These are phyloP conservation scores for Boletus patriciae DNA, from an alignment of 768 basidiomycete genomes.

Conservation along the genomic window DNA sequence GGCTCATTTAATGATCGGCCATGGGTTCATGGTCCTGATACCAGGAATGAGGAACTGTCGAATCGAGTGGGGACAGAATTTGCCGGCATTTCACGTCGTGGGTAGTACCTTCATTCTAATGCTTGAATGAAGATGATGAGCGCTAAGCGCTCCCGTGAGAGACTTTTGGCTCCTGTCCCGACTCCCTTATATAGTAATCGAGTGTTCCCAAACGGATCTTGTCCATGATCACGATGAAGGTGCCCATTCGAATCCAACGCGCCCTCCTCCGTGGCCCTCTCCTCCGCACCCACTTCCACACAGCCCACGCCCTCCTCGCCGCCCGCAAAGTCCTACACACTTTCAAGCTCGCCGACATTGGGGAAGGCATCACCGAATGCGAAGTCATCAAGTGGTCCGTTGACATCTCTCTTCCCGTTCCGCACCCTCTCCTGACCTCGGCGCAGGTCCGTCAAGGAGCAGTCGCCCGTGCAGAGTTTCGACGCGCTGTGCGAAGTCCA, in stretches of 20 bases:
- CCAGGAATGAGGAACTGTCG: no score
- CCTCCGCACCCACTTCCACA: constrained; percentile 40
- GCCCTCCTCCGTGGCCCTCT: constrained; percentile 27
- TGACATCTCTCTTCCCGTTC: not conserved
- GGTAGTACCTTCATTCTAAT: no score
- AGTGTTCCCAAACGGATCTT: constrained; percentile 1
- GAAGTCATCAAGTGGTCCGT: constrained; percentile 84
- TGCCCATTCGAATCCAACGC: constrained; percentile 18
- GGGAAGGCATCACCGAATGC: constrained; percentile 89
- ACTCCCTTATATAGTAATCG: not conserved
- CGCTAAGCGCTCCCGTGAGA: no score
- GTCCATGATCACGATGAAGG: constrained; percentile 4
- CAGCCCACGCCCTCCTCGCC: constrained; percentile 30
- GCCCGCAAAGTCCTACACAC: constrained; percentile 46
- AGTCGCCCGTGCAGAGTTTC: constrained; percentile 56
- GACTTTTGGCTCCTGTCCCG: no score
- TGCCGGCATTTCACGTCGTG: no score
- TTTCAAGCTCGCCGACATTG: constrained; percentile 83
- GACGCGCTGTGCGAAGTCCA: constrained; percentile 82
- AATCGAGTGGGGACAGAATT: no score
- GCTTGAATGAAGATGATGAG: no score
- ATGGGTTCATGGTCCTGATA: no score
- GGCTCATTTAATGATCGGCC: no score
- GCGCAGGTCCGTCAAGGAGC: constrained; percentile 61
- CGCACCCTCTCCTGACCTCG: constrained; percentile 10